These are phyloP conservation scores for Amaranthus palmeri DNA, from an alignment of 148 eudicot species.

Conservation along the genomic window DNA sequence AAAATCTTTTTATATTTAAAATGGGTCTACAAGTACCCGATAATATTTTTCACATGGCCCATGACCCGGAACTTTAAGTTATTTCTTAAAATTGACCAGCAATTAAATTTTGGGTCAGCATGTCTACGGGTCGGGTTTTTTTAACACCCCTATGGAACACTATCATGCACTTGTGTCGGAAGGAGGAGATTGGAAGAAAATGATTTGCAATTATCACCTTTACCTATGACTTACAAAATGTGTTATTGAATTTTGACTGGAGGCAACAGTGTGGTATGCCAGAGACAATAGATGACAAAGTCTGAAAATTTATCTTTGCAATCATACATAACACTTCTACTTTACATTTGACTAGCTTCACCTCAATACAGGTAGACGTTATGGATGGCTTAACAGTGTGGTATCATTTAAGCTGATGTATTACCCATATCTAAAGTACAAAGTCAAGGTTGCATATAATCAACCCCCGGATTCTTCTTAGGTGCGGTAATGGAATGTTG, in stretches of 20 bases:
- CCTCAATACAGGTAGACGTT: neutral
- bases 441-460: too few relatives aligned
- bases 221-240: neutral
- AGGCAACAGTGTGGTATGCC: neutral
- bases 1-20: too few relatives aligned
- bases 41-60: too few relatives aligned
- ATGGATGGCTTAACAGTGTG: neutral
- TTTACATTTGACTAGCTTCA: neutral
- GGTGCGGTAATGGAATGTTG: too few relatives aligned
- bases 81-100: too few relatives aligned
- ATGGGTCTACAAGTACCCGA: too few relatives aligned
- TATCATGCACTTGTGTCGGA: neutral
- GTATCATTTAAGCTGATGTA: neutral
- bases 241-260: neutral
- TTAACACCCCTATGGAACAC: neutral
- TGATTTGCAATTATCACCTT: neutral
- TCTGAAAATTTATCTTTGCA: neutral
- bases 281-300: neutral
- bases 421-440: constrained; percentile 3
- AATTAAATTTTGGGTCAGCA: too few relatives aligned
- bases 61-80: too few relatives aligned
- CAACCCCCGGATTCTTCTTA: too few relatives aligned
- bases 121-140: too few relatives aligned
- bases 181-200: neutral
- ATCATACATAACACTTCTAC: neutral